Evolutionary conservation across 495 filamentous ascomycete species (phyloP), one percentile per base, ranked within the genome.

Genomic region (Penicillium roqueforti): DNA sequence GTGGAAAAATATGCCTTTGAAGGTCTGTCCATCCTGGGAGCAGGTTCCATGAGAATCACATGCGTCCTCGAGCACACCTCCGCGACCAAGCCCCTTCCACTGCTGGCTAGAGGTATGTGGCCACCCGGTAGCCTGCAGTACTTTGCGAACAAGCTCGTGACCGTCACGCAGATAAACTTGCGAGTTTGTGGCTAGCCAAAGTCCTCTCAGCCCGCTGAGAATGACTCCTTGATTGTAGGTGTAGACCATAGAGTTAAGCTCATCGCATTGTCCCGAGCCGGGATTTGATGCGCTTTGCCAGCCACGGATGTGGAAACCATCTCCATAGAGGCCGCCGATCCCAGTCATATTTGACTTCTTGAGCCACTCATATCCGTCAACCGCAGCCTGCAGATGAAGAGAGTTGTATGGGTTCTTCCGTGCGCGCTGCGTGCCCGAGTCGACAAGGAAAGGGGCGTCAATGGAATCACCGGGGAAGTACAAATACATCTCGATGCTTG

Each of bases 171-270:
- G 79, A 65, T 91, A 97, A 2, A 63, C 65, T 10, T 72, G 59
- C 0, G 80, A 75, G 13, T 84, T 85, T 0, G 90, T 96, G 22
- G 75, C 80, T 23, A 83, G 78, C 80, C 85, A 96, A 1, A 98
- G 80, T 1, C 87, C 88, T 26, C 88, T 82, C 48, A 92, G 76
- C 10, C 89, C 92, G 25, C 87, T 88, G 18, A 98, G 83, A n/a
- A 97, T 56, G 13, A 97, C 91, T 22, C 92, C 92, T 69, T 97
- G 92, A 71, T 97, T 97, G 73, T 97, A 97, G 0, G 92, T 92
- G 69, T 93, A 95, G 6, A 96, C 84, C 84, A 92, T 91, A 47
- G 91, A 83, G 67, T 95, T 87, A 13, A 91, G 80, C 14, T 78
- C 66, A 62, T 97, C 89, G 66, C 90, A 97, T 41, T 81, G 76